Base-by-base conservation (phyloP, 108 stramenopile species). In the Conticribra weissflogii region DNA sequence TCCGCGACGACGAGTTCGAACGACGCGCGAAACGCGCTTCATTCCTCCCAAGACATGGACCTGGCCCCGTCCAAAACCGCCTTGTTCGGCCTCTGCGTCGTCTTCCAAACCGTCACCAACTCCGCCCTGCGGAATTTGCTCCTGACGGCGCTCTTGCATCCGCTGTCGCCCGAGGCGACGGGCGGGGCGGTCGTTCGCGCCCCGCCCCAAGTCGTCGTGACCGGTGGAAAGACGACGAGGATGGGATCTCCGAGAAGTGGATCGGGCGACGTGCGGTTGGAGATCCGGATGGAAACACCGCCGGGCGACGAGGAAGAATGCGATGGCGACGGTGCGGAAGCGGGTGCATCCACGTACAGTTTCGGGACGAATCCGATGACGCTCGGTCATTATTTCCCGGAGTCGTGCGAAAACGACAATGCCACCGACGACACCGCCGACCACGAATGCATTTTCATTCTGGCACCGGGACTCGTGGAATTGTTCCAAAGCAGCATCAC, bases 21-120 rank as follows among this genome's bases (percentile, higher is more conserved):
- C 63, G 50, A 29, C 31, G n/a, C n/a, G n/a, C n/a, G n/a, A n/a
- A n/a, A n/a, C n/a, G n/a, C n/a, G n/a, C n/a, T n/a, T 17, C 54
- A 74, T 31, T 74, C 72, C 14, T 74, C 72, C 1, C 25, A 59
- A 31, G 72, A 58, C 47, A 71, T 71, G 64, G 76, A 84, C 14
- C 62, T 88, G 19, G 88, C 85, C 18, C 90, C 90, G 4, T 88
- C 89, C 24, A 90, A 91, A 71, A 84, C 94, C 2, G 94, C 94
- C n/a, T 63, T 95, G 0, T 88, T 90, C 74, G 83, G 78, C 22
- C 55, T 90, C 21, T 72, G 85, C 9, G 81, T 88, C 34, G 84
- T 86, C 33, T 92, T 95, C 68, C 83, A 85, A 17, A 82, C 85
- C 18, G 51, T 95, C 16, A 79, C 88, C 30, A 90, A 95, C 62